Percentiles rank a stretch among this genome's conserved stretches.
These are phyloP conservation scores for Sporobolus alterniflorus DNA, from an alignment of 202 grass and related monocot species.

Conservation along the genomic window DNA sequence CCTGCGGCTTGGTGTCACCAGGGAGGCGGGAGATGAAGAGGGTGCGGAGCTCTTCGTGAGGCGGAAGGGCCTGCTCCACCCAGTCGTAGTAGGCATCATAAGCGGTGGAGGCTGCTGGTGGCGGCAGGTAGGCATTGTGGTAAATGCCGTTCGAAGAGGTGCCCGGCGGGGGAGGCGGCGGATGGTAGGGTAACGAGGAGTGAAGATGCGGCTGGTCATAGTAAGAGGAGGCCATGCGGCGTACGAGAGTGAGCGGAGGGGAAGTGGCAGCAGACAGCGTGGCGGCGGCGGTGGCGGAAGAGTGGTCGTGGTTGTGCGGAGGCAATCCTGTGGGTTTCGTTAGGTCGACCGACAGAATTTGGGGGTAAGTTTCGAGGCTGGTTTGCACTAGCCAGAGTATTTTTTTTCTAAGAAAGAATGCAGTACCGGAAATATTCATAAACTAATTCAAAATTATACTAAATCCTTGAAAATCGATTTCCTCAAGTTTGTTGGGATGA, in stretches of 20 bases:
- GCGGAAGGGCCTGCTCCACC: constrained; percentile 31
- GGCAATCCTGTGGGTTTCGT: not conserved
- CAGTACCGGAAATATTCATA: not conserved
- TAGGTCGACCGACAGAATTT: constrained; percentile 1
- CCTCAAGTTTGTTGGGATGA: not conserved
- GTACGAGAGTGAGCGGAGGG: not conserved
- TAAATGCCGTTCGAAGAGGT: constrained; percentile 47
- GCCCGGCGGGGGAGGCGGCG: constrained; percentile 49
- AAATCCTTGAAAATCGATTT: not conserved
- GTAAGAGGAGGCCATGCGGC: constrained; percentile 48
- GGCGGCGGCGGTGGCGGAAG: not conserved
- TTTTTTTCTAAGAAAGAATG: not conserved
- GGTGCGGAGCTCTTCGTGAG: constrained; percentile 71
- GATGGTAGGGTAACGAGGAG: constrained; percentile 37
- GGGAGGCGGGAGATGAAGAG: constrained; percentile 77
- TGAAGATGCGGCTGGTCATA: constrained; percentile 44
- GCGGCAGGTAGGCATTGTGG: constrained; percentile 44
- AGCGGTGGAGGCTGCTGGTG: not conserved
- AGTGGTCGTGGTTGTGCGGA: not conserved
- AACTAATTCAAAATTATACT: not conserved
- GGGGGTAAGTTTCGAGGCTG: not conserved
- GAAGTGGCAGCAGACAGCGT: not conserved
- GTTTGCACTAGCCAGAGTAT: not conserved
- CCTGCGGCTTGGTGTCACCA: constrained; percentile 48
- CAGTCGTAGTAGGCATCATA: constrained; percentile 56